These are phyloP conservation scores for Lentinula detonsa DNA, from an alignment of 768 basidiomycete species.

Conservation along the genomic window DNA sequence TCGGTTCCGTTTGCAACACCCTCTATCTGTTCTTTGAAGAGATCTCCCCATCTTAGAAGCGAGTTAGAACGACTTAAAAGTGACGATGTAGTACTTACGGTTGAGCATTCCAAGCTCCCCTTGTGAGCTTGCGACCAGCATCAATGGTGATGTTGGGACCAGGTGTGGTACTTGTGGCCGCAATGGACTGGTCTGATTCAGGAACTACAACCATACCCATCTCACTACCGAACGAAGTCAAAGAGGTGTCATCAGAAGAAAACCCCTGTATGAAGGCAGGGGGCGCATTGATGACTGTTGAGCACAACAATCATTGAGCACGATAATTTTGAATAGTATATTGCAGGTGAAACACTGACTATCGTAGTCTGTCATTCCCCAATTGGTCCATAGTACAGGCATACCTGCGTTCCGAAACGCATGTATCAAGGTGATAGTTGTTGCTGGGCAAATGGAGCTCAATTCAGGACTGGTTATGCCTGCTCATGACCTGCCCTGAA, in stretches of 20 bases:
- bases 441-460: constrained; percentile 9
- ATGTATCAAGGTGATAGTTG: constrained; percentile 22
- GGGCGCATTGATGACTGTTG: constrained; percentile 22
- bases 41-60: constrained; percentile 13
- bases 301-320: not conserved
- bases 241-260: constrained; percentile 21
- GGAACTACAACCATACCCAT: constrained; percentile 21
- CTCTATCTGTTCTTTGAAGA: constrained; percentile 19
- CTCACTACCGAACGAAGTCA: constrained; percentile 24
- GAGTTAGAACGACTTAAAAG: not conserved
- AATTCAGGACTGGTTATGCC: not conserved
- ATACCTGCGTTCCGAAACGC: constrained; percentile 23
- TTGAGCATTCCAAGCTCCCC: constrained; percentile 27
- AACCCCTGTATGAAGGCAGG: constrained; percentile 24
- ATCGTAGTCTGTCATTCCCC: constrained; percentile 27
- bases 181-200: not conserved
- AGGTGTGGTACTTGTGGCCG: not conserved
- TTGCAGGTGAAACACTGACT: constrained; percentile 10
- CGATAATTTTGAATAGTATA: not conserved
- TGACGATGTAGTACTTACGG: constrained; percentile 6
- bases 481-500: not conserved
- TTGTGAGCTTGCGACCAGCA: constrained; percentile 22
- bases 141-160: constrained; percentile 19
- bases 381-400: constrained; percentile 26
- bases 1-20: constrained; percentile 25